A percentile compares a stretch with the other conserved stretches of the same genome.
Evolutionary conservation across 164 flowering plant genomes (phyloP).

Genomic region (Dillenia suffruticosa): DNA sequence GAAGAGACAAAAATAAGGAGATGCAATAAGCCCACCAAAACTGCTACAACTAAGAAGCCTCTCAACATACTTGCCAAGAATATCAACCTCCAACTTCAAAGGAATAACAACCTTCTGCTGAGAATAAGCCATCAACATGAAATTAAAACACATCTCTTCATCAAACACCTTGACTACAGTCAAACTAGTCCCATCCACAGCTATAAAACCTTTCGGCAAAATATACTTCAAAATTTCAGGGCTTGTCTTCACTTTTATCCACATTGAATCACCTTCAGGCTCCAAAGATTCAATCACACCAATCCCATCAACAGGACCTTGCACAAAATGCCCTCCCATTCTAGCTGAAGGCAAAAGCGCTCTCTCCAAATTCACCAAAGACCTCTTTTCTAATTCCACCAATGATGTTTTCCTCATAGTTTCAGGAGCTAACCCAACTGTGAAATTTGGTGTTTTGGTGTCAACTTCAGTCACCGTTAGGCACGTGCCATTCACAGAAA

Average conservation of each 20-base stretch:
- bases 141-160: slow-evolving; percentile 69
- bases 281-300: slow-evolving; percentile 64
- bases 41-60: slow-evolving; percentile 58
- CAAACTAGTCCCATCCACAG: slow-evolving; percentile 94
- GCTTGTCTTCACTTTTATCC: slow-evolving; percentile 71
- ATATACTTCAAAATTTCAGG: slow-evolving; percentile 60
- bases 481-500: slow-evolving; percentile 87
- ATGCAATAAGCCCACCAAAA: slow-evolving; percentile 24
- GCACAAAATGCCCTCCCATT: slow-evolving; percentile 98
- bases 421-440: slow-evolving; percentile 80
- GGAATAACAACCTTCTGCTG: slow-evolving; percentile 88
- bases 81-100: slow-evolving; percentile 95
- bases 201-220: slow-evolving; percentile 85
- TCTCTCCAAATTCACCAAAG: slow-evolving; percentile 70
- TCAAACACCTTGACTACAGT: slow-evolving; percentile 86
- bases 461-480: slow-evolving; percentile 77
- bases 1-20: slow-evolving; percentile 7
- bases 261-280: slow-evolving; percentile 75
- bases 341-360: slow-evolving; percentile 46
- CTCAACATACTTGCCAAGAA: slow-evolving; percentile 91
- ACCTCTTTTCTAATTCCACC: slow-evolving; percentile 52
- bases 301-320: slow-evolving; percentile 92
- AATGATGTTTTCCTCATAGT: slow-evolving; percentile 74
- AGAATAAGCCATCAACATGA: slow-evolving; percentile 88
- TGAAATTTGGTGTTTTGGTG: slow-evolving; percentile 37